Conservation (phyloP, 805 yeast genomes). For the Trichomonascus vanleenenianus region DNA sequence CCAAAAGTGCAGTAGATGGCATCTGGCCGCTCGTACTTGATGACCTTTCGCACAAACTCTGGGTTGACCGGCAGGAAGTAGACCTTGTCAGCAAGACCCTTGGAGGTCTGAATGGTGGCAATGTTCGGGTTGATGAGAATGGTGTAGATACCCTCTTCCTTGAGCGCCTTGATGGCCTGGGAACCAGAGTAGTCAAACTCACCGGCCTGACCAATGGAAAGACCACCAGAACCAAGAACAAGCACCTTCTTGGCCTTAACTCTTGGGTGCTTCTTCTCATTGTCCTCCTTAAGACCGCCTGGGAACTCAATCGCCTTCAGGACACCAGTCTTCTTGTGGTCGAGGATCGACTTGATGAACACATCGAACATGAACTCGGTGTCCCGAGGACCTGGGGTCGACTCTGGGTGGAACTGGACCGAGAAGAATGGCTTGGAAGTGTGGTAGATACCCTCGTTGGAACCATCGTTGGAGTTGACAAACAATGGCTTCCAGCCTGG, state of each 20-base stretch:
- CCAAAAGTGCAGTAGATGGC: slow-evolving; percentile 96
- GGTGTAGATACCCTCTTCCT: slow-evolving; percentile 96
- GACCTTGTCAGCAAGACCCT: slow-evolving; percentile 96
- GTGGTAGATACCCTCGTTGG: slow-evolving; percentile 97
- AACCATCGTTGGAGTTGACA: slow-evolving; percentile 92
- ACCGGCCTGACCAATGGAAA: slow-evolving; percentile 98
- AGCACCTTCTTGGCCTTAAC: slow-evolving; percentile 84
- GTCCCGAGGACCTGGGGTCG: slow-evolving; percentile 98
- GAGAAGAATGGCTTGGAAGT: slow-evolving; percentile 84
- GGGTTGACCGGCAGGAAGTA: slow-evolving; percentile 97
- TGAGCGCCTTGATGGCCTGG: slow-evolving; percentile 96
- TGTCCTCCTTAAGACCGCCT: slow-evolving; percentile 74
- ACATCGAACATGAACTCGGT: slow-evolving; percentile 95
- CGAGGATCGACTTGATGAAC: slow-evolving; percentile 70
- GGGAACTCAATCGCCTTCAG: slow-evolving; percentile 80
- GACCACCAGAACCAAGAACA: slow-evolving; percentile 96
- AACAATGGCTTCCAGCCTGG: slow-evolving; percentile 89
- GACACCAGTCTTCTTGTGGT: slow-evolving; percentile 38
- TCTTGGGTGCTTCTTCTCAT: slow-evolving; percentile 66
- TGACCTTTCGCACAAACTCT: slow-evolving; percentile 93
- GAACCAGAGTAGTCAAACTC: slow-evolving; percentile 98
- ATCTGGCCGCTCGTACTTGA: slow-evolving; percentile 91
- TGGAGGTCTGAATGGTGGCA: slow-evolving; percentile 97
- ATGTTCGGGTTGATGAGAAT: slow-evolving; percentile 94
- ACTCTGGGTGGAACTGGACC: slow-evolving; percentile 98